Evolutionary conservation across 768 basidiomycete species (phyloP), one percentile per base, ranked within the genome.

Genomic region (Mycena pura): DNA sequence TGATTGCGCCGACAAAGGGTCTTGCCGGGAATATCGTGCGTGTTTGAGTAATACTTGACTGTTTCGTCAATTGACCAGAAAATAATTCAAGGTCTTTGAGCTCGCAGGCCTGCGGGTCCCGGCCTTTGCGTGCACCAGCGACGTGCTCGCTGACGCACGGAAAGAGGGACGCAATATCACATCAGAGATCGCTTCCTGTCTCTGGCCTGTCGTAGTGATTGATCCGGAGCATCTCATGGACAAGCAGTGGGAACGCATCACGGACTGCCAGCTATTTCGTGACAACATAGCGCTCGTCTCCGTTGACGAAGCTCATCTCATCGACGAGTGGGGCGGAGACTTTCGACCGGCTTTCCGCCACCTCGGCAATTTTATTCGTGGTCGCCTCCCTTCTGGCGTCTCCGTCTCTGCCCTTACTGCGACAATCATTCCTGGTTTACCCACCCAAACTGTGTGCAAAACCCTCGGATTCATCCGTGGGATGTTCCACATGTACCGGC

Each of bases 141-240:
- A 45, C 25, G 17, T 15, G 6, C 44, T 45, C n/a, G n/a, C n/a
- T 22, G 14, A 47, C n/a, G 60, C 53, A 2, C 45, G 53, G 8
- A 62, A 62, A 31, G 15, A 43, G 2, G 53, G 53, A 1, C 45
- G 51, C 17, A 40, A 62, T 15, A n/a, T 62, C 2, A 36, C 39
- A 1, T 11, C 28, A 3, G 53, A 62, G 31, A 56, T 62, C n/a
- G 28, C 27, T 1, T 4, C 10, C 4, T 54, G 52, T 28, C 27
- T 17, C 6, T 64, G 54, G 53, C 14, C 44, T 0, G 44, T 62
- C 31, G 38, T 62, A 5, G 39, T 32, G 13, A 17, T 62, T 24
- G 54, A 62, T 29, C 61, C 61, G n/a, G 61, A 62, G 36, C 61
- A 62, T 21, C 25, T 62, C 17, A 49, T 9, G 19, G 38, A 40